phyloP scores from a whole-genome alignment of 1,284 basidiomycete genomes.

The Leccinum griseonigrum region DNA sequence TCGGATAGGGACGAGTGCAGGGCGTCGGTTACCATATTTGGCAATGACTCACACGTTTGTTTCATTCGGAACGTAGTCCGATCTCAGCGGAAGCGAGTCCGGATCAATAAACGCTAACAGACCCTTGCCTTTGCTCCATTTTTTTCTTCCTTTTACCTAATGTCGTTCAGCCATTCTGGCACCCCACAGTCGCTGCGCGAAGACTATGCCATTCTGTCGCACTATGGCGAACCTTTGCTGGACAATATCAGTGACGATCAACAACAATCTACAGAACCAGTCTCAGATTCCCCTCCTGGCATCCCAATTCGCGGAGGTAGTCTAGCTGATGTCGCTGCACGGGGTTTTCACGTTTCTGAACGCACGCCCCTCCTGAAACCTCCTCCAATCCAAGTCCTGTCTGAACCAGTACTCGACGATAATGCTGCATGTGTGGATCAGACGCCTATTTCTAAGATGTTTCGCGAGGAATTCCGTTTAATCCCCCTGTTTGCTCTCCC shows the following conservation, averaged over 20 bases:
- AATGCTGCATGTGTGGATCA: conserved; percentile 33
- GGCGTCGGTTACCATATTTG: background rate
- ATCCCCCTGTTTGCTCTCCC: conserved; percentile 66
- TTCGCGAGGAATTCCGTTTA: conserved; percentile 59
- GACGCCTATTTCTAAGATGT: conserved; percentile 42
- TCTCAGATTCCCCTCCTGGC: conserved; percentile 11
- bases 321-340: background rate
- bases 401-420: conserved; percentile 10
- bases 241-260: conserved; percentile 8
- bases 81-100: background rate
- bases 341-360: conserved; percentile 16
- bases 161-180: conserved; percentile 22
- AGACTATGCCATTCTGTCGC: conserved; percentile 45
- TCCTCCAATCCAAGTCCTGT: conserved; percentile 11
- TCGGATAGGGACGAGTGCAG: background rate
- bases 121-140: background rate
- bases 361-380: conserved; percentile 37
- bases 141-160: background rate
- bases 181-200: conserved; percentile 38
- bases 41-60: background rate
- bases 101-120: background rate
- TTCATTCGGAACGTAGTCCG: background rate
- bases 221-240: conserved; percentile 31
- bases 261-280: conserved; percentile 1
- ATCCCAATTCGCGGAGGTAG: conserved; percentile 20